Evolutionary conservation across 345 rosid genomes (phyloP), one percentile per base, ranked within the genome.

Genomic region (Microcos paniculata): DNA sequence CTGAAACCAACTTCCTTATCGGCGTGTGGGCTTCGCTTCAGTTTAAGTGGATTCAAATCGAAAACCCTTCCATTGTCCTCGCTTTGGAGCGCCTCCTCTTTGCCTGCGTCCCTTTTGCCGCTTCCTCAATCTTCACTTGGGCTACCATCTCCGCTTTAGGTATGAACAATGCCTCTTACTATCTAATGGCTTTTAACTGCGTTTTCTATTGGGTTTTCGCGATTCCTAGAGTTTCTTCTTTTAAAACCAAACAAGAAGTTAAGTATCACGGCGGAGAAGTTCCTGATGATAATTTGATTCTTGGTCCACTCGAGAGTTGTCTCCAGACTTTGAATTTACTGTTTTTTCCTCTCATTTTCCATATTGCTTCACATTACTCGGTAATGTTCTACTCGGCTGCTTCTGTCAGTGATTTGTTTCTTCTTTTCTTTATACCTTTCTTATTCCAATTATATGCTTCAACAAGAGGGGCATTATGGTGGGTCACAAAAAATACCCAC

Each of bases 21-120:
- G 99, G 99, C 2, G 90, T 82, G 3, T 96, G 99, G 99, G 88
- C 90, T 40, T 96, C 99, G 11, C 97, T 96, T 24, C 99, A 94
- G 86, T 94, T 96, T 89, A 92, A 92, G 82, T 96, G 98, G 98
- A 90, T 96, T 79, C 98, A 94, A 77, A 76, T 96, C 4, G 97
- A 94, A 77, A 89, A 92, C 78, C 99, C 98, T 45, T 77, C 92
- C 23, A 89, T 96, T 48, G 97, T 94, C 51, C 88, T 96, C 3
- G 92, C 97, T 48, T 88, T 96, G 38, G 99, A 96, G 80, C 89
- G 98, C 8, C 92, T 96, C 45, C 82, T 96, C 42, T 96, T 96
- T 65, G 97, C 97, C 1, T 96, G 92, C 59, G 83, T 88, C 42
- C 99, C 99, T 1, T 84, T 96, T 53, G 84, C 85, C 0, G 90